phyloP scores from a whole-genome alignment of 441 rosid genomes.

The Capsella rubella region DNA sequence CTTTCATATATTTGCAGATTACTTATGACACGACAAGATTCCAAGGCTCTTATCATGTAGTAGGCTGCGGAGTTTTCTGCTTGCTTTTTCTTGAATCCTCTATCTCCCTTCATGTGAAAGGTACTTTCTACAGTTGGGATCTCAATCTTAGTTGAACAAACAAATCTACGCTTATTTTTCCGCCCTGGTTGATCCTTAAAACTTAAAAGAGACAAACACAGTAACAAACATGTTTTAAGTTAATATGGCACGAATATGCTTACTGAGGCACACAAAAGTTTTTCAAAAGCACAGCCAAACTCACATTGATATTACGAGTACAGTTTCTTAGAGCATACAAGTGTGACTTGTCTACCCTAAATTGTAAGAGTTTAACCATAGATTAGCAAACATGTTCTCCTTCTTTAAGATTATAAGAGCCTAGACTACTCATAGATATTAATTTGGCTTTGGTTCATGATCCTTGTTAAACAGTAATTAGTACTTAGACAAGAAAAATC shows the following conservation, averaged over 20 bases:
- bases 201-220: slow-evolving; percentile 11
- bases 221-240: neutral
- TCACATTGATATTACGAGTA: neutral
- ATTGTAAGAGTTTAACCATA: neutral
- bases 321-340: neutral
- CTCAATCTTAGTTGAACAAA: too few species aligned
- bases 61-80: too few species aligned
- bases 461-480: neutral
- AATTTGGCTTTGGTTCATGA: slow-evolving; percentile 6
- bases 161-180: too few species aligned
- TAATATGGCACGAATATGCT: neutral
- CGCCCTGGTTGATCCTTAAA: too few species aligned
- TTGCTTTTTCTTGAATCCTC: too few species aligned
- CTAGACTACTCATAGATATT: slow-evolving; percentile 5
- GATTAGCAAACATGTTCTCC: neutral
- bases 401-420: neutral
- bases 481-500: neutral
- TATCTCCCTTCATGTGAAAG: too few species aligned
- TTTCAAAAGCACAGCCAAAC: neutral
- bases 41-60: too few species aligned
- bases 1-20: neutral
- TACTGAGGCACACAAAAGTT: neutral
- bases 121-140: too few species aligned
- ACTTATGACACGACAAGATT: too few species aligned
- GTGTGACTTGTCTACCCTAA: neutral